These are phyloP conservation scores for Kodamaea fukazawae DNA, from an alignment of 805 yeast species.

Conservation along the genomic window DNA sequence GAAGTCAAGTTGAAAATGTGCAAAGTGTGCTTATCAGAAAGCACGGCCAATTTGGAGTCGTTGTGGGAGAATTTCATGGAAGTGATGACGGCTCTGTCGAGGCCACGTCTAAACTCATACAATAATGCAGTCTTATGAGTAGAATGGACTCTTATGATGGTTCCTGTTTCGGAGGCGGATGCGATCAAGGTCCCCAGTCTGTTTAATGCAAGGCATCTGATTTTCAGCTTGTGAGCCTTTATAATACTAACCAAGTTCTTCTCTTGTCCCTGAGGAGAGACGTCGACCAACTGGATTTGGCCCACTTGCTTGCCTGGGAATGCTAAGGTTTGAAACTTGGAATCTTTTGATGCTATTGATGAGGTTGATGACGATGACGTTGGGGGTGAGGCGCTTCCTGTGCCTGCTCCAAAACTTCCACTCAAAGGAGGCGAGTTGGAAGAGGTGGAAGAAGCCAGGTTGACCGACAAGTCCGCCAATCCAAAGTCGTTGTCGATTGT, in stretches of 20 bases:
- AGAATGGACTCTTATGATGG: conserved; percentile 72
- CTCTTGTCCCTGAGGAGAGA: conserved; percentile 62
- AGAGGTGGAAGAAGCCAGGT: conserved; percentile 12
- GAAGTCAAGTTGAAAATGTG: conserved; percentile 67
- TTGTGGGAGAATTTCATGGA: conserved; percentile 82
- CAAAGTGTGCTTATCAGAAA: conserved; percentile 85
- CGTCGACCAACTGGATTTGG: conserved; percentile 76
- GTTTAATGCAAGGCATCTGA: conserved; percentile 63
- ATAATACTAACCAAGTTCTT: conserved; percentile 64
- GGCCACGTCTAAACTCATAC: conserved; percentile 86
- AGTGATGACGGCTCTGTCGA: conserved; percentile 78
- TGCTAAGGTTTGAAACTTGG: conserved; percentile 54
- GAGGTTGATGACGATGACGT: conserved; percentile 10
- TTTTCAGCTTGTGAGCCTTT: conserved; percentile 70
- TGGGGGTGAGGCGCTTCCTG: conserved; percentile 6
- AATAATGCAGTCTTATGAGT: conserved; percentile 64
- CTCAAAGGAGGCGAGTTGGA: conserved; percentile 4
- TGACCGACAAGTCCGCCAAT: conserved; percentile 53
- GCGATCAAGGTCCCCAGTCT: conserved; percentile 68
- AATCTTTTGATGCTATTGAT: conserved; percentile 6
- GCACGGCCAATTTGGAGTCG: conserved; percentile 73
- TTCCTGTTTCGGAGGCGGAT: conserved; percentile 79
- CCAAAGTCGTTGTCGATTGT: conserved; percentile 64
- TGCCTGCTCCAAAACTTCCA: neutral
- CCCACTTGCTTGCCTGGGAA: conserved; percentile 77